phyloP scores from a whole-genome alignment of 2,329 filamentous ascomycete genomes.

The Tolypocladium sp. region DNA sequence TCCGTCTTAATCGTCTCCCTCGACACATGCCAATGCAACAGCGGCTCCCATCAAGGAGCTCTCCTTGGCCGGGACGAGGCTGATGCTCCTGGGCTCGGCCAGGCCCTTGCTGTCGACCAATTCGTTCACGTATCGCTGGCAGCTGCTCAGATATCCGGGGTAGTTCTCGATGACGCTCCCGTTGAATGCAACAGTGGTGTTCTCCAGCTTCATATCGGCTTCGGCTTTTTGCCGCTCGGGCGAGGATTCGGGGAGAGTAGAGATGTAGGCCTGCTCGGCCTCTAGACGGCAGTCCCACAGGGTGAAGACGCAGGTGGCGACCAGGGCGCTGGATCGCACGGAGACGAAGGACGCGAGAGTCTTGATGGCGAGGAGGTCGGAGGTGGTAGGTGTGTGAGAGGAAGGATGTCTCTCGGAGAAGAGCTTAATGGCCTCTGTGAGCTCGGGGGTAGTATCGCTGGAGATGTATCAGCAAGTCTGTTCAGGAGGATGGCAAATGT shows the following conservation, averaged over 20 bases:
- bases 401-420: slow-evolving; percentile 44
- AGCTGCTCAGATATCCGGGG: slow-evolving; percentile 52
- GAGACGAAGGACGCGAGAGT: slow-evolving; percentile 45
- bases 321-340: slow-evolving; percentile 47
- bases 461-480: slow-evolving; percentile 10
- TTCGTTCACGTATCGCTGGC: slow-evolving; percentile 54
- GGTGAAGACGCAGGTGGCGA: slow-evolving; percentile 49
- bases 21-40: slow-evolving; percentile 50
- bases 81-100: slow-evolving; percentile 36
- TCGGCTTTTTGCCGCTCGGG: slow-evolving; percentile 36
- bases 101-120: slow-evolving; percentile 33
- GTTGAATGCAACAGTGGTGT: slow-evolving; percentile 64
- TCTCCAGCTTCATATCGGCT: slow-evolving; percentile 34
- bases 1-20: slow-evolving; percentile 6
- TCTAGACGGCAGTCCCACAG: slow-evolving; percentile 49
- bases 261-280: slow-evolving; percentile 27
- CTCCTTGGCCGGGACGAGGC: slow-evolving; percentile 61
- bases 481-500: not conserved
- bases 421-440: slow-evolving; percentile 33
- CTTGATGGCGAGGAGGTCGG: slow-evolving; percentile 44
- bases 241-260: slow-evolving; percentile 19
- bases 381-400: slow-evolving; percentile 23
- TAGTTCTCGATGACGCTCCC: slow-evolving; percentile 75
- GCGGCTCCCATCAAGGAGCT: slow-evolving; percentile 69
- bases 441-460: slow-evolving; percentile 35